Conservation (phyloP, 2,329 filamentous ascomycete genomes). For the Aspergillus sp. region DNA sequence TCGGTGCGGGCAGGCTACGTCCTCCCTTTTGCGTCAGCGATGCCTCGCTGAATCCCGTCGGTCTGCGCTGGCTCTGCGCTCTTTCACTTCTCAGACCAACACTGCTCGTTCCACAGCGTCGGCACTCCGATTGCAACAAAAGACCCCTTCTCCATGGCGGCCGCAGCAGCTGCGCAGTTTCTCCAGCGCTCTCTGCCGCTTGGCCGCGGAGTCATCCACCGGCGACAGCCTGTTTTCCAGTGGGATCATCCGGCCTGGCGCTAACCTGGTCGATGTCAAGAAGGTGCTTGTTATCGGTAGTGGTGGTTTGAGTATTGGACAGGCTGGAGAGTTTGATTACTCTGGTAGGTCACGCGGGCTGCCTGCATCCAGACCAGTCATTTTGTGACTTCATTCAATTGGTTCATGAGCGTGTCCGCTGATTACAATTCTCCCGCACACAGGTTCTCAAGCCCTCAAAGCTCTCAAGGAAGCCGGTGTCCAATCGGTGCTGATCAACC, state of each 20-base stretch:
- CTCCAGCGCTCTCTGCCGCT: constrained; percentile 39
- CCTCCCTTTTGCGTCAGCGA: constrained; percentile 43
- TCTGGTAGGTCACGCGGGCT: constrained; percentile 66
- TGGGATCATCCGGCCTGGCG: constrained; percentile 75
- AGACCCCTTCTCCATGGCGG: constrained; percentile 36
- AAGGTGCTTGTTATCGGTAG: constrained; percentile 96
- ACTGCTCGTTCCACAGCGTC: constrained; percentile 32
- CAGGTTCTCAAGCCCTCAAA: constrained; percentile 93
- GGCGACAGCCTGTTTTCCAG: constrained; percentile 86
- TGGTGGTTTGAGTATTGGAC: constrained; percentile 93
- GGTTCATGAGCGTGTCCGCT: constrained; percentile 15
- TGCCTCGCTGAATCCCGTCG: constrained; percentile 39
- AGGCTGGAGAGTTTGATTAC: constrained; percentile 98
- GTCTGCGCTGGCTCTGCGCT: constrained; percentile 35
- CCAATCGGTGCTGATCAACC: constrained; percentile 89
- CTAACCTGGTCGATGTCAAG: constrained; percentile 82
- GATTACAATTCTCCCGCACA: constrained; percentile 18
- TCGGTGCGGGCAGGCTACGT: constrained; percentile 45
- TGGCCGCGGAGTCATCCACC: constrained; percentile 58
- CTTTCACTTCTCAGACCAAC: constrained; percentile 36
- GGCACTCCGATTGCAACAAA: constrained; percentile 37
- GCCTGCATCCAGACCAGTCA: not conserved
- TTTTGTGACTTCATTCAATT: no score
- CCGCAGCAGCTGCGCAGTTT: constrained; percentile 46
- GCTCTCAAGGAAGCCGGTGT: constrained; percentile 95